Evolutionary conservation across 176 grass and related monocot species (phyloP), one percentile per base, ranked within the genome.

Genomic region (Stipa capillata): DNA sequence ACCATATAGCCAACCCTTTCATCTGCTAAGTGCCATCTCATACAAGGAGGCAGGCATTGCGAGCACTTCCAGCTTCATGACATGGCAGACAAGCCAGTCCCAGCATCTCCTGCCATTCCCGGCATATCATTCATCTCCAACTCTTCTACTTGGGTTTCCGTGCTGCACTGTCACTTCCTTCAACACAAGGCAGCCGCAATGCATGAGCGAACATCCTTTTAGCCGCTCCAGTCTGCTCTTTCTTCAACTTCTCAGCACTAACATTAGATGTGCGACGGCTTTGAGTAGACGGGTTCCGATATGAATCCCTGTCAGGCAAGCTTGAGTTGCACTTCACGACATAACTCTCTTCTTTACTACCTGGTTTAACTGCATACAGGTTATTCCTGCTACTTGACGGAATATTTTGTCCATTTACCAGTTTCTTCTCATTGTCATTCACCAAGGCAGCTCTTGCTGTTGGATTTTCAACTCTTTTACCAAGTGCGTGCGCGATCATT

Each of bases 401-500:
- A 60, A 54, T 29, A 61, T 78, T 79, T 35, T 40, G 20, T 5
- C 31, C 36, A 35, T 89, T 55, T 57, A 7, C 35, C 24, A n/a
- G 42, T 61, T 70, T 55, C 62, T 88, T 91, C 67, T 50, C 75
- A 63, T 73, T 90, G 37, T 40, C 61, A 48, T 75, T 67, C 43
- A 31, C 33, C 14, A 31, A 11, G 17, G 79, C 63, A 78, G 57
- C 32, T 31, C 67, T 85, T 64, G 64, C 63, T 62, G 29, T 77
- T 28, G 39, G 36, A 64, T 81, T 74, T 64, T 69, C 50, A 55
- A 92, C 82, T 77, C 79, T 98, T 65, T 86, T 87, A 60, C 96
- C 92, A 39, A 98, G 96, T 32, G 96, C 96, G 48, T 98, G 96
- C 10, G 92, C 90, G 10, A 98, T 98, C 96, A 98, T 98, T 43